Base-by-base conservation (phyloP, 2,329 filamentous ascomycete genomes). In the Aspergillus nomiae region DNA sequence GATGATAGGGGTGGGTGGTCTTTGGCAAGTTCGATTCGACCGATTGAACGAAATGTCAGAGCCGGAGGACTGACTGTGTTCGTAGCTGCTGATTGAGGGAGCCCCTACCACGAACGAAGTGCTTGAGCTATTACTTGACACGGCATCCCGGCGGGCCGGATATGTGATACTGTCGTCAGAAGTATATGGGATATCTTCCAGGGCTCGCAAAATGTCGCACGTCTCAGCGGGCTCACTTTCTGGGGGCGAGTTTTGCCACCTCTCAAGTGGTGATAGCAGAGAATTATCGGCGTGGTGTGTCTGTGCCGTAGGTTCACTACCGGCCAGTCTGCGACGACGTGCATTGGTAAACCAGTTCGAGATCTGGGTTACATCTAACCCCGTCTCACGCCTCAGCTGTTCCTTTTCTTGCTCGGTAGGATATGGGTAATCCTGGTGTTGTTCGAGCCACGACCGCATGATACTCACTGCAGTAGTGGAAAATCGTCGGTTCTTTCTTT, bases 341-440 rank as follows among this genome's bases (percentile, higher is more conserved):
- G 92, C 92, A 74, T 96, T 96, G 61, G 92, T 92, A 51, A 96
- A 86, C 92, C 92, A 96, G 74, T 95, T 96, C 4, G 89, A 90
- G 70, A 96, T 93, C 73, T 96, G 92, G n/a, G 84, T 89, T 70
- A 90, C 87, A 74, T 87, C 92, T 41, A 96, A 83, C 10, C 92
- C 91, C 0, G 92, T 96, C 71, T 90, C 86, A 50, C 85, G 85
- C 75, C 90, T 89, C 11, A 96, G 81, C 62, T 86, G 85, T 66
- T 92, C 89, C 72, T 93, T 94, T 73, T 96, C 91, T 63, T 92
- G 89, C 41, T 95, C 91, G 32, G 88, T 93, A 3, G 92, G 92
- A 73, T 96, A 96, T 0, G 92, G 92, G 70, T 95, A 90, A 60
- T 89, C 85, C 69, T 86, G 86, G 72, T 96, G 92, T 11, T 87